Evolutionary conservation across 2,329 filamentous ascomycete species (phyloP), one percentile per base, ranked within the genome.

Genomic region (Dothiorella sarmentorum): DNA sequence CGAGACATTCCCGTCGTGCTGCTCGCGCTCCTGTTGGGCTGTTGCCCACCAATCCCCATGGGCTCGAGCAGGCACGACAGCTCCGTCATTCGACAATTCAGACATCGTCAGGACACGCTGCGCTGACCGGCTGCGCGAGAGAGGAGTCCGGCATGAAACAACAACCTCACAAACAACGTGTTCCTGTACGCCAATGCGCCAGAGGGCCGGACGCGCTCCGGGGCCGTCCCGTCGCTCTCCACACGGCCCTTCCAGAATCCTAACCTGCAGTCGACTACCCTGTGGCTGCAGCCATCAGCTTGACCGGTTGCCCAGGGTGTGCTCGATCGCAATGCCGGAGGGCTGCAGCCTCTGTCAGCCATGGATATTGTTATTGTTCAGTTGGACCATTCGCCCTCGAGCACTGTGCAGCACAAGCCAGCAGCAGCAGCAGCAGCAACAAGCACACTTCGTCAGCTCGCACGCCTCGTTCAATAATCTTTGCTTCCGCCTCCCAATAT

Each of bases 271-370:
- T 44, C 20, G 31, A 26, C 11, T 27, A 6, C 29, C 33, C 49
- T 24, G 49, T 27, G 49, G 49, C 49, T 53, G 49, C 49, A 53
- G 33, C 17, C 49, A 53, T 53, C 49, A 53, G 49, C 49, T 53
- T 53, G 49, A 53, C 49, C 49, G 49, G 49, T n/a, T 53, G 35
- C 17, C 49, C 17, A 38, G 49, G 49, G 49, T 40, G 7, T 20
- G 49, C 49, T 53, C 49, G 35, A 53, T 53, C 49, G 49, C 35
- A n/a, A 20, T n/a, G 26, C 22, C 29, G n/a, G 26, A 15, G 31
- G 15, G 45, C n/a, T 15, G 29, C 18, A 42, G 38, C 38, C 38
- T 10, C 38, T 7, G 7, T 24, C 27, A 51, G 29, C 17, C 11
- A 26, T 20, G 44, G 13, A 49, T 31, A 26, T 51, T 31, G 29